Percentiles rank a stretch among this genome's conserved stretches.
Evolutionary conservation across 2,329 filamentous ascomycete genomes (phyloP).

Genomic region (Claviceps pazoutovae): DNA sequence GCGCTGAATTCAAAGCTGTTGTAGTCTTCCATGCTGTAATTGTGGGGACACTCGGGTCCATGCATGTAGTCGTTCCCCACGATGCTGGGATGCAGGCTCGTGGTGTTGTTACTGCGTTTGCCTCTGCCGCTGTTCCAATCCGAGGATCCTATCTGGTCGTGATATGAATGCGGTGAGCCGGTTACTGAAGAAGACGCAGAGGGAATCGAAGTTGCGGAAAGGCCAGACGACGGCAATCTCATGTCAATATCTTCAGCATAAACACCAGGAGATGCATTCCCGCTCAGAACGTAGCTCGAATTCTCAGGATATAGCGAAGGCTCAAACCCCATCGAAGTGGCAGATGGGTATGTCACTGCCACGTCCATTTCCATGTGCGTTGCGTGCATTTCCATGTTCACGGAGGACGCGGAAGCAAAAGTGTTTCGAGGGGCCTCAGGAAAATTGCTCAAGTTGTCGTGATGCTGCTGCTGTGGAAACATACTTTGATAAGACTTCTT

Average conservation of each 20-base stretch:
- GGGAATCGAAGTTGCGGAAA: constrained; percentile 45
- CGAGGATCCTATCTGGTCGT: constrained; percentile 42
- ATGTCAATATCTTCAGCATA: constrained; percentile 38
- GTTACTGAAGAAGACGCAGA: constrained; percentile 54
- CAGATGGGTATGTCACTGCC: constrained; percentile 18
- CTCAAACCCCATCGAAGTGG: constrained; percentile 28
- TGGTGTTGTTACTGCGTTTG: constrained; percentile 23
- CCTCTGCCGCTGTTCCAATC: constrained; percentile 34
- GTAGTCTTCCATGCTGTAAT: constrained; percentile 35
- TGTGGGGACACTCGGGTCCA: constrained; percentile 40
- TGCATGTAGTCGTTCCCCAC: constrained; percentile 42
- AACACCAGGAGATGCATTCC: constrained; percentile 32
- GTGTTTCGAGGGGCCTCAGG: constrained; percentile 28
- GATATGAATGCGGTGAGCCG: constrained; percentile 51
- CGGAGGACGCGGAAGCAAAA: constrained; percentile 25
- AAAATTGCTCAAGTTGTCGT: constrained; percentile 31
- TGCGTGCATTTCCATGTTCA: constrained; percentile 35
- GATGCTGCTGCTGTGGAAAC: constrained; percentile 13
- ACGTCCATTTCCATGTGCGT: too few species aligned
- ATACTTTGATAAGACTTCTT: constrained; percentile 1
- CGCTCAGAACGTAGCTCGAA: constrained; percentile 30
- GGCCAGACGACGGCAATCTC: constrained; percentile 39
- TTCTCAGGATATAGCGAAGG: constrained; percentile 33
- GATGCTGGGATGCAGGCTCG: constrained; percentile 50
- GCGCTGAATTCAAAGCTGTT: constrained; percentile 30